These are phyloP conservation scores for Metschnikowia hibisci DNA, from an alignment of 805 yeast species.

Conservation along the genomic window DNA sequence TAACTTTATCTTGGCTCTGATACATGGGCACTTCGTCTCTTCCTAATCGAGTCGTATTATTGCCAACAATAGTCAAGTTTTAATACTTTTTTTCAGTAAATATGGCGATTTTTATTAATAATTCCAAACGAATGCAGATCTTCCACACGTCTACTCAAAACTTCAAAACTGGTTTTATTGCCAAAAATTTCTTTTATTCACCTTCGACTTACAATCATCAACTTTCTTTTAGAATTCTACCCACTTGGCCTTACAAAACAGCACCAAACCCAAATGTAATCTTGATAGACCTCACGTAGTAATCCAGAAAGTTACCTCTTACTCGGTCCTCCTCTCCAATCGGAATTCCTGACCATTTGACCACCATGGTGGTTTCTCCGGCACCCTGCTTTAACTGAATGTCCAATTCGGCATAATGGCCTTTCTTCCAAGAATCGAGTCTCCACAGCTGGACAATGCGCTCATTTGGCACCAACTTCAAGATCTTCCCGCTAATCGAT, in stretches of 20 bases:
- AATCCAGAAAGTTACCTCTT: conserved; percentile 78
- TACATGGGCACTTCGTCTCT: too few species aligned
- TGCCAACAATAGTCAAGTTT: too few species aligned
- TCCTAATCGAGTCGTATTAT: too few species aligned
- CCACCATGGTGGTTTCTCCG: conserved; percentile 79
- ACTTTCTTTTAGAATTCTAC: too few species aligned
- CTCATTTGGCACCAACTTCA: conserved; percentile 54
- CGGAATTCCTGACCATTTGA: conserved; percentile 84
- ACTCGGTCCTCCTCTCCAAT: conserved; percentile 92
- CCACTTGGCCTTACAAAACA: conserved; percentile 64
- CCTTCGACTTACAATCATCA: too few species aligned
- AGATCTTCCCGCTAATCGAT: conserved; percentile 68
- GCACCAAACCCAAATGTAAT: conserved; percentile 93
- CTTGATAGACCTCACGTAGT: conserved; percentile 86
- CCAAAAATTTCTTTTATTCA: too few species aligned
- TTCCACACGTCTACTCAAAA: too few species aligned
- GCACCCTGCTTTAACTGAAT: conserved; percentile 70
- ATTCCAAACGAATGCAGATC: too few species aligned
- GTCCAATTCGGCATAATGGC: conserved; percentile 67
- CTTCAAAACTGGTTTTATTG: too few species aligned
- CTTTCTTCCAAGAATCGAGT: conserved; percentile 82
- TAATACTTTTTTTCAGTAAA: too few species aligned
- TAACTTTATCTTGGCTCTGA: too few species aligned
- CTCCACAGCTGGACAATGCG: conserved; percentile 80
- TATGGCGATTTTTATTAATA: too few species aligned